Percentiles rank a stretch among this genome's conserved stretches.
These are phyloP conservation scores for Pleurotus citrinopileatus DNA, from an alignment of 768 basidiomycete genomes.

Conservation along the genomic window DNA sequence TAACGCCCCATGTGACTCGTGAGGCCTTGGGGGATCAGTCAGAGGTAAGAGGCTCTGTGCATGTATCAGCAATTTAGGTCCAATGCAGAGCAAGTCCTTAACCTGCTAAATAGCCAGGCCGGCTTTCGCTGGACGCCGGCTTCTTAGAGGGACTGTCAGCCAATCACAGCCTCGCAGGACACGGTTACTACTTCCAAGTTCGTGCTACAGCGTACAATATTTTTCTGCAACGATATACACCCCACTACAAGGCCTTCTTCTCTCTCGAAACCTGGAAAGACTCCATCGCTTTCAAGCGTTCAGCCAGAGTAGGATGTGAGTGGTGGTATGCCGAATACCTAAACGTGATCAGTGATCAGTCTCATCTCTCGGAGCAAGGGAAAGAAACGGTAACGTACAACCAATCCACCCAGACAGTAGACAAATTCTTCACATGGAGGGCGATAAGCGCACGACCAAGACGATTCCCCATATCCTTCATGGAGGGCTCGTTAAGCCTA, in stretches of 20 bases:
- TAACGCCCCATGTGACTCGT: too few species aligned
- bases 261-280: constrained; percentile 48
- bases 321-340: constrained; percentile 96
- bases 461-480: constrained; percentile 84
- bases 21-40: too few species aligned
- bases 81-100: too few species aligned
- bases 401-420: constrained; percentile 94
- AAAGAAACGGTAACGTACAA: constrained; percentile 46
- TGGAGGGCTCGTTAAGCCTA: constrained; percentile 34
- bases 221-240: neutral
- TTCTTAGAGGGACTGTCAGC: too few species aligned
- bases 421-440: constrained; percentile 90
- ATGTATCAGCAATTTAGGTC: too few species aligned
- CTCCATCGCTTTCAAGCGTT: constrained; percentile 83
- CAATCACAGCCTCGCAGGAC: too few species aligned
- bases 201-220: too few species aligned
- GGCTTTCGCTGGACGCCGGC: too few species aligned
- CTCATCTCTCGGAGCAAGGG: constrained; percentile 6
- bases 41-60: too few species aligned
- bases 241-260: constrained; percentile 14
- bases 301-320: constrained; percentile 92
- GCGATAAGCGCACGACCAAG: constrained; percentile 80
- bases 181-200: too few species aligned
- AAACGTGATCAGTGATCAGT: too few species aligned
- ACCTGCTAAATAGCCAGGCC: too few species aligned